Evolutionary conservation across 495 filamentous ascomycete genomes (phyloP).

Genomic region (Podospora didyma): DNA sequence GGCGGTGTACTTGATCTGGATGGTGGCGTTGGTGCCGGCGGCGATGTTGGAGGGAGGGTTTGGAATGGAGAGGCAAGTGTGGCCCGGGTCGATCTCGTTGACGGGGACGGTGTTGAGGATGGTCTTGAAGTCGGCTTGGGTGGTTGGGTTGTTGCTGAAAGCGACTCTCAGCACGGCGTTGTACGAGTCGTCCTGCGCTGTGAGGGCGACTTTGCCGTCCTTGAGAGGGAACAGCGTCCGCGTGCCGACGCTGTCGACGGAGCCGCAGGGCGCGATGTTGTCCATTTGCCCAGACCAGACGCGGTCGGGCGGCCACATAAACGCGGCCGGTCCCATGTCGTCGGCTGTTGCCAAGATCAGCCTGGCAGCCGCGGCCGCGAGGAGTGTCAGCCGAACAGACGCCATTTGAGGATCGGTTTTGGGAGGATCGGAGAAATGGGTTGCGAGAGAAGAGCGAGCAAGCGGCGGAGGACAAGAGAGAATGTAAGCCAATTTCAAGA

Average conservation of each 20-base stretch:
- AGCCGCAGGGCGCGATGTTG: conserved; percentile 46
- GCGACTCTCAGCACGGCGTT: conserved; percentile 12
- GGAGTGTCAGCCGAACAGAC: neutral
- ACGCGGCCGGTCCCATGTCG: conserved; percentile 45
- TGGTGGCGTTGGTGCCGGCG: conserved; percentile 44
- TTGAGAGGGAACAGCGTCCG: conserved; percentile 39
- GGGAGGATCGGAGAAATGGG: too few relatives aligned
- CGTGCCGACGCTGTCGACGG: conserved; percentile 29
- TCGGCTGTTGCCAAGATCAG: conserved; percentile 6
- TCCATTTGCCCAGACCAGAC: conserved; percentile 38
- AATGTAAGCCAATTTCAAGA: too few relatives aligned
- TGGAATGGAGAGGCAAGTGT: conserved; percentile 43
- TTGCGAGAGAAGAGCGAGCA: too few relatives aligned
- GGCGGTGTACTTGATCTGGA: conserved; percentile 46
- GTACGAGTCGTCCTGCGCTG: conserved; percentile 19
- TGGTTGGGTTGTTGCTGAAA: conserved; percentile 15
- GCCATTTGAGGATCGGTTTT: too few relatives aligned
- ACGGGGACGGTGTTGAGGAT: conserved; percentile 31
- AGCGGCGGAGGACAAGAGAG: too few relatives aligned
- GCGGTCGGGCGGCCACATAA: conserved; percentile 50
- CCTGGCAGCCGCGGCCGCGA: neutral
- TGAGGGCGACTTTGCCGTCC: conserved; percentile 28
- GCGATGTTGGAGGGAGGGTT: conserved; percentile 27
- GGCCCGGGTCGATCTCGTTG: conserved; percentile 39
- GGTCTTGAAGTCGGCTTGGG: conserved; percentile 21